Percentiles rank a stretch among this genome's conserved stretches.
These are phyloP conservation scores for Byssochlamys sp. DNA, from an alignment of 2,329 filamentous ascomycete species.

Conservation along the genomic window DNA sequence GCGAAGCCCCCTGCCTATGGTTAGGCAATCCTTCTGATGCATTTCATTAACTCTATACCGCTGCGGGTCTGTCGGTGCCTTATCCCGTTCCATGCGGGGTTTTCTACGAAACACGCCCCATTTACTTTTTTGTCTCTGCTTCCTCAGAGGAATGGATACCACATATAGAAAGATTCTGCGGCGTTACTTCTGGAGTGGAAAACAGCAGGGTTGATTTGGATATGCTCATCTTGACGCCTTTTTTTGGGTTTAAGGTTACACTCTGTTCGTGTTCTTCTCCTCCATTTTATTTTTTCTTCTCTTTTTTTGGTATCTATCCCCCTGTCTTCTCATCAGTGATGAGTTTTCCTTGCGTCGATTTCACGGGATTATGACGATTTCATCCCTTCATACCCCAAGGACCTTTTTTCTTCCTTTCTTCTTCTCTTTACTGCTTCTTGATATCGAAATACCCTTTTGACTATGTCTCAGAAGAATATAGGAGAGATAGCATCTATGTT, in stretches of 20 bases:
- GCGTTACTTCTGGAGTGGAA: background rate
- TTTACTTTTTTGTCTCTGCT: background rate
- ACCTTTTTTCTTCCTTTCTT: background rate
- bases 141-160: slow-evolving; percentile 1
- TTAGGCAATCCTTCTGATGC: background rate
- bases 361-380: background rate
- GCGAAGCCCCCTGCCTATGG: background rate
- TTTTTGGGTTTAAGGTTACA: background rate
- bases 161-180: background rate
- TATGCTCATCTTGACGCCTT: background rate
- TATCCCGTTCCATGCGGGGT: background rate
- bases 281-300: slow-evolving; percentile 6
- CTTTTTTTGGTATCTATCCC: background rate
- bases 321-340: background rate
- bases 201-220: background rate
- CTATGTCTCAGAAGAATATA: background rate
- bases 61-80: background rate
- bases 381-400: background rate
- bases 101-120: background rate
- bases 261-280: background rate
- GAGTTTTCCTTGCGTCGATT: background rate
- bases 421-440: background rate
- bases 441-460: background rate
- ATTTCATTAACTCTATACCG: background rate
- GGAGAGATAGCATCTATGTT: background rate